phyloP scores from a whole-genome alignment of 352 stramenopile genomes.

The Aphanomyces stellatus region DNA sequence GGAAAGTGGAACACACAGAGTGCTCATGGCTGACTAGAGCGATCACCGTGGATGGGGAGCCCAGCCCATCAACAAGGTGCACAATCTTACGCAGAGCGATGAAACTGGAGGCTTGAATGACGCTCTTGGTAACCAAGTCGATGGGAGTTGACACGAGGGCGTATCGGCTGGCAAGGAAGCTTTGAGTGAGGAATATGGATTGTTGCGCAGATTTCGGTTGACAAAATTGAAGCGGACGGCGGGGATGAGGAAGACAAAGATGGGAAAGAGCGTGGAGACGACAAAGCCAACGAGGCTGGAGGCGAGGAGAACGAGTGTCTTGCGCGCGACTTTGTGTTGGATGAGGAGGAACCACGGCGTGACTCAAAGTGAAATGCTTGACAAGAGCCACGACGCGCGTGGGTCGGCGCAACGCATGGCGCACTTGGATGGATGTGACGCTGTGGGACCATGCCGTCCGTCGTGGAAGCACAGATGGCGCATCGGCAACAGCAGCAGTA shows the following conservation, averaged over 20 bases:
- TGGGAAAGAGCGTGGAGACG: background rate
- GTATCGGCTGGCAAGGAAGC: constrained; percentile 9
- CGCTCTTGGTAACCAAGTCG: constrained; percentile 10
- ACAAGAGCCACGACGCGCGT: background rate
- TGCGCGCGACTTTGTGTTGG: background rate
- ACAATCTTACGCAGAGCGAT: background rate
- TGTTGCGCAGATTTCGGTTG: background rate
- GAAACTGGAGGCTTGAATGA: background rate
- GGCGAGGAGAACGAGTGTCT: background rate
- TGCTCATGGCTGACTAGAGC: too few relatives aligned
- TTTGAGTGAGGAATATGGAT: background rate
- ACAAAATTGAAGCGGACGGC: background rate
- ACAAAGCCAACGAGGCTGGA: constrained; percentile 4
- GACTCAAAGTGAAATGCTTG: background rate
- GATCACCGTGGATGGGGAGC: too few relatives aligned
- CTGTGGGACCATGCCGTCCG: too few relatives aligned
- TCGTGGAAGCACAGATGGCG: background rate
- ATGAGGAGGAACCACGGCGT: constrained; percentile 11
- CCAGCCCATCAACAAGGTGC: too few relatives aligned
- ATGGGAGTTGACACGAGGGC: background rate
- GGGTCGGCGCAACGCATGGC: background rate
- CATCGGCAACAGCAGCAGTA: too few relatives aligned
- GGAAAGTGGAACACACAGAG: too few relatives aligned
- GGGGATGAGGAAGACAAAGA: background rate
- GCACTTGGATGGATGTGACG: too few relatives aligned